Evolutionary conservation across 2,329 filamentous ascomycete genomes (phyloP).

Genomic region (Penicillium brasilianum): DNA sequence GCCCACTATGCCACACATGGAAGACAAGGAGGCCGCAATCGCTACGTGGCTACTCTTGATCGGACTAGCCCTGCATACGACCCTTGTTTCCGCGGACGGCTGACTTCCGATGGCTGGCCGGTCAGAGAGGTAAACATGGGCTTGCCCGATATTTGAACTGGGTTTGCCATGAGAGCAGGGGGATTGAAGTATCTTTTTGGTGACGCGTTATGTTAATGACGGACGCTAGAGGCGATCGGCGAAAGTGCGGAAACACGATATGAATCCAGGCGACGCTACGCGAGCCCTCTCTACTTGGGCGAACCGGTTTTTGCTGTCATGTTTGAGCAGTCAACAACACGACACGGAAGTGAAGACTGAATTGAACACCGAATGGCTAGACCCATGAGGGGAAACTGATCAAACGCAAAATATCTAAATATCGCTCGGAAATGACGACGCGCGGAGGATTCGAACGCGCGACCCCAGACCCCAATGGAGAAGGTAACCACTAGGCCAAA

Average conservation of each 20-base stretch:
- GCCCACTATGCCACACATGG: conserved; percentile 7
- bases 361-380: background rate
- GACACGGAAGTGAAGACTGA: background rate
- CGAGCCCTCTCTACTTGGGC: background rate
- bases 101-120: background rate
- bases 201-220: no score
- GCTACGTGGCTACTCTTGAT: conserved; percentile 11
- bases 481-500: no score
- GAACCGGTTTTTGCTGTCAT: background rate
- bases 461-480: background rate
- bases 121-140: background rate
- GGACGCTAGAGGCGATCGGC: background rate
- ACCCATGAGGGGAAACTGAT: background rate
- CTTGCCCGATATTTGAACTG: background rate
- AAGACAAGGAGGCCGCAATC: conserved; percentile 7
- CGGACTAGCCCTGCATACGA: background rate
- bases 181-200: no score
- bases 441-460: background rate
- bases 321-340: background rate
- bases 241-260: background rate
- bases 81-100: background rate
- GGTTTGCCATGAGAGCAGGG: background rate
- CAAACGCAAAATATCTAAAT: background rate
- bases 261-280: background rate
- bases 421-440: background rate